Conservation (phyloP, 1,284 basidiomycete genomes). For the Cryptococcus floricola region DNA sequence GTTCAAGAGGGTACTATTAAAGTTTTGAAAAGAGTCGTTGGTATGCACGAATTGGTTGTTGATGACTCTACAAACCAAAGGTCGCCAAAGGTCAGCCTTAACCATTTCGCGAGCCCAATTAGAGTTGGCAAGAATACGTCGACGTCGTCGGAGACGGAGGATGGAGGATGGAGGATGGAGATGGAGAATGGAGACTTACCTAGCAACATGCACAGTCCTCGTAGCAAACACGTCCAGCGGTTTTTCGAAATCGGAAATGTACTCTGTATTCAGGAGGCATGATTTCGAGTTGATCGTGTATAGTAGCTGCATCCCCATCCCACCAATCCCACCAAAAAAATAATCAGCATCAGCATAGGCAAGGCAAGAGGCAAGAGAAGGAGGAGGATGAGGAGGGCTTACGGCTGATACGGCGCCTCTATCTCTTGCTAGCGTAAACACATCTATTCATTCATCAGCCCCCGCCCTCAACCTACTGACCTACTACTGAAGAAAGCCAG, state of each 20-base stretch:
- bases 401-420: constrained; percentile 74
- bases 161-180: too few relatives aligned
- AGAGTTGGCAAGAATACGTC: too few relatives aligned
- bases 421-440: constrained; percentile 72
- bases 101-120: too few relatives aligned
- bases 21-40: constrained; percentile 55
- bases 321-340: constrained; percentile 9
- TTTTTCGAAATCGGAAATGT: constrained; percentile 64
- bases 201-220: constrained; percentile 28
- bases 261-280: constrained; percentile 70
- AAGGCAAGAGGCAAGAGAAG: too few relatives aligned
- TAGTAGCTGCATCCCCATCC: too few relatives aligned
- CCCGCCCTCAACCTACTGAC: not conserved
- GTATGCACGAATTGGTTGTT: constrained; percentile 60
- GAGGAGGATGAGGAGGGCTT: constrained; percentile 37
- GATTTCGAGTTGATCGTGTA: constrained; percentile 67
- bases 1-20: constrained; percentile 52
- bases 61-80: too few relatives aligned
- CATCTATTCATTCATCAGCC: constrained; percentile 51
- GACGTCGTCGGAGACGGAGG: too few relatives aligned
- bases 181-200: constrained; percentile 12
- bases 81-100: too few relatives aligned
- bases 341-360: not conserved
- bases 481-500: too few relatives aligned
- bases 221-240: constrained; percentile 71